Evolutionary conservation across 2,329 filamentous ascomycete genomes (phyloP).

Genomic region (Diaporthe citriasiana): DNA sequence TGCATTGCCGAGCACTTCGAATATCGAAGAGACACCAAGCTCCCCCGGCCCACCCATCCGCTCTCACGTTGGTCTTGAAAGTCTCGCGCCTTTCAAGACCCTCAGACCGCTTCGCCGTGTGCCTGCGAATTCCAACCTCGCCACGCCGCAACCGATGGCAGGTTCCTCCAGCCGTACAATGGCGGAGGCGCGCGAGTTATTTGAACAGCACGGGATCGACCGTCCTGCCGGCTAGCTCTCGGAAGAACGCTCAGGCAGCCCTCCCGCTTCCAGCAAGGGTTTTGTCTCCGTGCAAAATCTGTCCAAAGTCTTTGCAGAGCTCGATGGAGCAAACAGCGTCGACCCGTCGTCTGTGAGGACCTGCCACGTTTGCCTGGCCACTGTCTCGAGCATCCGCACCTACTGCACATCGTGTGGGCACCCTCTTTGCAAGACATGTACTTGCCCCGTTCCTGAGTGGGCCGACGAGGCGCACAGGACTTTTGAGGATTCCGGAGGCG

Average conservation of each 20-base stretch:
- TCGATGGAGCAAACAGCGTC: slow-evolving; percentile 50
- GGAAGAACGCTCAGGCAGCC: slow-evolving; percentile 51
- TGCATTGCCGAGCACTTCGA: background rate
- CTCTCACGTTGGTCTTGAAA: slow-evolving; percentile 3
- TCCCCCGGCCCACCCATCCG: background rate
- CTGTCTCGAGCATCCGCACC: slow-evolving; percentile 52
- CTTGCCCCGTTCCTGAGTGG: slow-evolving; percentile 51
- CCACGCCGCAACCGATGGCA: background rate
- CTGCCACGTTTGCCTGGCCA: slow-evolving; percentile 66
- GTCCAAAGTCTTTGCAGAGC: slow-evolving; percentile 45
- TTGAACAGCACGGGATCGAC: slow-evolving; percentile 61
- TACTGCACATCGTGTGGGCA: slow-evolving; percentile 66
- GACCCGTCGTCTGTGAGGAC: slow-evolving; percentile 47
- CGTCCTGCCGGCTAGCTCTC: slow-evolving; percentile 62
- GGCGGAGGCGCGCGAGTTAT: slow-evolving; percentile 61
- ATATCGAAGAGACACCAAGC: background rate
- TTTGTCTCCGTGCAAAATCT: slow-evolving; percentile 41
- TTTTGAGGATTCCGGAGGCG: slow-evolving; percentile 42
- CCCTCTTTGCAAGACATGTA: slow-evolving; percentile 63
- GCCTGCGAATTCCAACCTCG: background rate
- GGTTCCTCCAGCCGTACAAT: slow-evolving; percentile 16
- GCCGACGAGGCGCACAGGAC: slow-evolving; percentile 44
- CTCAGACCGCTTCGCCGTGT: background rate
- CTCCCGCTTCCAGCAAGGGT: background rate
- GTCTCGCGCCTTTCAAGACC: background rate